These are phyloP conservation scores for Penicillium samsonianum DNA, from an alignment of 495 filamentous ascomycete genomes.

Conservation along the genomic window DNA sequence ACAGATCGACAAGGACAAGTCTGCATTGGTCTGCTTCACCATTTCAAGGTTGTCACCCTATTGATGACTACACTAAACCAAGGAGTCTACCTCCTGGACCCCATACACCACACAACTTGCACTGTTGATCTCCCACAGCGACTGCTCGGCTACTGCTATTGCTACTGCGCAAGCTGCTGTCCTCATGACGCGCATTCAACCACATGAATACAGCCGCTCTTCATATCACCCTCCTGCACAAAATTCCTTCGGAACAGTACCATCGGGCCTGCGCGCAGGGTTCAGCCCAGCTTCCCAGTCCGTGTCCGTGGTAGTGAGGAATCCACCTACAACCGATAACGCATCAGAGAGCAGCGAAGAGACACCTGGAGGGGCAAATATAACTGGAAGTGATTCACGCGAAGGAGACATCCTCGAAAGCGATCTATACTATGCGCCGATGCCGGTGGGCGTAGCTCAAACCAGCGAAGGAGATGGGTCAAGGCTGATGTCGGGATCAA, in stretches of 20 bases:
- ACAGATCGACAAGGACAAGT: conserved; percentile 14
- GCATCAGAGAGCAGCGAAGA: conserved; percentile 12
- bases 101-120: not conserved
- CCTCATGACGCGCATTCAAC: conserved; percentile 9
- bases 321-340: not conserved
- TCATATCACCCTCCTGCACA: conserved; percentile 5
- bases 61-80: not conserved
- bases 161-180: not conserved
- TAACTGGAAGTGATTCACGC: not conserved
- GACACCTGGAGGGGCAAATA: not conserved
- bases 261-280: conserved; percentile 1
- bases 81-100: not conserved
- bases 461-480: not conserved
- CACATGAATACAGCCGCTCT: conserved; percentile 8
- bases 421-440: conserved; percentile 14
- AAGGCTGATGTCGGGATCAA: not conserved
- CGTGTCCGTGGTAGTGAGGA: conserved; percentile 7
- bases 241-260: not conserved
- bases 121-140: not conserved
- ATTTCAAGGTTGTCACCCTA: not conserved
- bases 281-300: conserved; percentile 9
- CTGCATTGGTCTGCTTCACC: not conserved
- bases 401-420: conserved; percentile 4
- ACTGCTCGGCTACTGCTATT: not conserved
- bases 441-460: conserved; percentile 9